phyloP scores from a whole-genome alignment of 805 yeast species.

The Nakazawaea holstii region DNA sequence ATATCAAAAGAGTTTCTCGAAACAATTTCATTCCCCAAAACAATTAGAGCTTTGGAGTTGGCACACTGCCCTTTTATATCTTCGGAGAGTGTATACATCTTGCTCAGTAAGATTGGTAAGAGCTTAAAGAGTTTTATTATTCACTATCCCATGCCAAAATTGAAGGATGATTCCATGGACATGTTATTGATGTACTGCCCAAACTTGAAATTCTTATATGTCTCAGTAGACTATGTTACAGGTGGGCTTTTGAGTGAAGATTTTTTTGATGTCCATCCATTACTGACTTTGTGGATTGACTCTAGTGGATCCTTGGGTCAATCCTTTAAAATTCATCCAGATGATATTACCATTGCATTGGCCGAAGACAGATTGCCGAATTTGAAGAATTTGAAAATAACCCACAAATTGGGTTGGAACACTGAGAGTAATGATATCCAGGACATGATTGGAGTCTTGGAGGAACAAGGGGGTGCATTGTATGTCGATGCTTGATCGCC shows the following conservation, averaged over 20 bases:
- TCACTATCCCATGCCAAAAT: slow-evolving; percentile 84
- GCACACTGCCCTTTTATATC: slow-evolving; percentile 83
- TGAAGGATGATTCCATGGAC: slow-evolving; percentile 68
- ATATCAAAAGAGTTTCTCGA: slow-evolving; percentile 74
- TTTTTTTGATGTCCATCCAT: slow-evolving; percentile 41
- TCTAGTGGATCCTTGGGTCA: slow-evolving; percentile 88
- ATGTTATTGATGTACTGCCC: slow-evolving; percentile 74
- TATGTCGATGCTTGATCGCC: slow-evolving; percentile 39
- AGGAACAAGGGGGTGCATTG: slow-evolving; percentile 74
- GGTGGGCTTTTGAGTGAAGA: slow-evolving; percentile 36
- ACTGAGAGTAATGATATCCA: slow-evolving; percentile 52
- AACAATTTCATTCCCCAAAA: slow-evolving; percentile 63
- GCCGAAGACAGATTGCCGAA: slow-evolving; percentile 71
- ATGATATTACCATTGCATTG: slow-evolving; percentile 81
- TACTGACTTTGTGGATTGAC: slow-evolving; percentile 59
- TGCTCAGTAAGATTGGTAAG: slow-evolving; percentile 62
- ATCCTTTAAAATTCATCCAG: slow-evolving; percentile 76
- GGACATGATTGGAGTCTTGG: slow-evolving; percentile 64
- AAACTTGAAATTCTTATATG: slow-evolving; percentile 51
- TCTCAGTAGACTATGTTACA: slow-evolving; percentile 77
- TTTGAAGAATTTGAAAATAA: slow-evolving; percentile 57
- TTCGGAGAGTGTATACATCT: slow-evolving; percentile 56
- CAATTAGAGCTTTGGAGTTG: slow-evolving; percentile 67
- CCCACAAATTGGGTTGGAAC: slow-evolving; percentile 85
- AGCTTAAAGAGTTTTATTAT: slow-evolving; percentile 59